Evolutionary conservation across 768 basidiomycete species (phyloP).

Genomic region (Panaeolus cyanescens): DNA sequence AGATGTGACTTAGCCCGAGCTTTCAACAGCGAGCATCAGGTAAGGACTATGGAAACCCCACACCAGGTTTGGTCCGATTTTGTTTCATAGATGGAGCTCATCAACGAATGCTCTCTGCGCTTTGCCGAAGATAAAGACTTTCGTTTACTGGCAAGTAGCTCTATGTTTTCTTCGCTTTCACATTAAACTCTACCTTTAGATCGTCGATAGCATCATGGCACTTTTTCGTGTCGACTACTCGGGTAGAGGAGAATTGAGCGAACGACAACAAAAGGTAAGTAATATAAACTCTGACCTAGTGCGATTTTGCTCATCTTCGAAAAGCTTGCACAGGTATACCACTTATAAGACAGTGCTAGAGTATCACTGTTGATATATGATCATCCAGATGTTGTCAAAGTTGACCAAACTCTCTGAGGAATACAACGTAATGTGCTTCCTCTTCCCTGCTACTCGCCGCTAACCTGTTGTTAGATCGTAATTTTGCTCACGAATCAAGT

Average conservation of each 20-base stretch:
- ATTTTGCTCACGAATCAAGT: slow-evolving; percentile 94
- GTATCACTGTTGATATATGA: neutral
- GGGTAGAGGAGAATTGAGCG: slow-evolving; percentile 91
- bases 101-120: slow-evolving; percentile 84
- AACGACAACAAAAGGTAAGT: slow-evolving; percentile 85
- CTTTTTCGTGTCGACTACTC: slow-evolving; percentile 93
- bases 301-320: slow-evolving; percentile 2
- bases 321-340: slow-evolving; percentile 78
- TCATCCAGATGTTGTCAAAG: slow-evolving; percentile 80
- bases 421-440: slow-evolving; percentile 59
- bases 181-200: slow-evolving; percentile 44
- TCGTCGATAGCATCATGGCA: slow-evolving; percentile 97
- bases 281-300: neutral
- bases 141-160: slow-evolving; percentile 55
- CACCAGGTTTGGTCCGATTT: slow-evolving; percentile 4
- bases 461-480: slow-evolving; percentile 56
- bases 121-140: slow-evolving; percentile 91
- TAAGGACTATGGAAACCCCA: slow-evolving; percentile 23
- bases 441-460: neutral
- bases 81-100: slow-evolving; percentile 75
- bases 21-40: slow-evolving; percentile 92
- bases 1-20: slow-evolving; percentile 71
- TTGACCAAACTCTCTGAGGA: slow-evolving; percentile 91
- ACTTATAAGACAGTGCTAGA: neutral
- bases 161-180: neutral